These are phyloP conservation scores for Piper longum DNA, from an alignment of 164 flowering plant species.

Conservation along the genomic window DNA sequence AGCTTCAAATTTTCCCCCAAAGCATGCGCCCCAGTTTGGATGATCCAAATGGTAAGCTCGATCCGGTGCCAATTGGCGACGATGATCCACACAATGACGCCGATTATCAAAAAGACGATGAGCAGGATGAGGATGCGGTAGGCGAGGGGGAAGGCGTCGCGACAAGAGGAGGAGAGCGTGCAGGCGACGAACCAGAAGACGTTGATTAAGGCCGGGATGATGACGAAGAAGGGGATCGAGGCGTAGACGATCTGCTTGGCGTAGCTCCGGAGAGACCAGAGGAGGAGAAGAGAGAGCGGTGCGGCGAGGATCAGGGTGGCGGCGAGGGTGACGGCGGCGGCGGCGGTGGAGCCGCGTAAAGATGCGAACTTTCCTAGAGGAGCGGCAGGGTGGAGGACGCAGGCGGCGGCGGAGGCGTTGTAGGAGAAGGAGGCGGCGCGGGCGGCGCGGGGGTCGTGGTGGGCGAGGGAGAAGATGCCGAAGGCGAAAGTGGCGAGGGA, in stretches of 20 bases:
- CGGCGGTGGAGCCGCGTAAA: background rate
- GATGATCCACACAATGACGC: conserved; percentile 66
- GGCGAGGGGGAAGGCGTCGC: conserved; percentile 44
- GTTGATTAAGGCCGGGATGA: conserved; percentile 50
- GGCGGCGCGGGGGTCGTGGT: conserved; percentile 42
- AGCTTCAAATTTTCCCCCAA: conserved; percentile 52
- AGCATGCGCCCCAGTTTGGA: conserved; percentile 67
- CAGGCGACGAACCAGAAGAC: conserved; percentile 94
- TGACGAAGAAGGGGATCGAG: conserved; percentile 10
- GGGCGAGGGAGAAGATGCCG: conserved; percentile 57
- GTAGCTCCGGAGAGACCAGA: conserved; percentile 58
- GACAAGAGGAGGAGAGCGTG: conserved; percentile 48
- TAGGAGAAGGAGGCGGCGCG: conserved; percentile 38
- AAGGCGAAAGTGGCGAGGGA: conserved; percentile 58
- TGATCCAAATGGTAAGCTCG: conserved; percentile 56
- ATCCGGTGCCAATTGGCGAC: conserved; percentile 71
- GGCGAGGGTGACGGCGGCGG: conserved; percentile 41
- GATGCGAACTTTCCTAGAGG: background rate
- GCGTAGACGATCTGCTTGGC: conserved; percentile 74
- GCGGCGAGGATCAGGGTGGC: conserved; percentile 50
- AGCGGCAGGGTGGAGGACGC: conserved; percentile 17
- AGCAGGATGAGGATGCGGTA: conserved; percentile 60
- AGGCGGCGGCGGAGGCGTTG: conserved; percentile 40
- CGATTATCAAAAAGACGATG: conserved; percentile 60
- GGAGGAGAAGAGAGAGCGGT: conserved; percentile 43